Evolutionary conservation across 2,329 filamentous ascomycete genomes (phyloP).

Genomic region (Monilinia laxa): DNA sequence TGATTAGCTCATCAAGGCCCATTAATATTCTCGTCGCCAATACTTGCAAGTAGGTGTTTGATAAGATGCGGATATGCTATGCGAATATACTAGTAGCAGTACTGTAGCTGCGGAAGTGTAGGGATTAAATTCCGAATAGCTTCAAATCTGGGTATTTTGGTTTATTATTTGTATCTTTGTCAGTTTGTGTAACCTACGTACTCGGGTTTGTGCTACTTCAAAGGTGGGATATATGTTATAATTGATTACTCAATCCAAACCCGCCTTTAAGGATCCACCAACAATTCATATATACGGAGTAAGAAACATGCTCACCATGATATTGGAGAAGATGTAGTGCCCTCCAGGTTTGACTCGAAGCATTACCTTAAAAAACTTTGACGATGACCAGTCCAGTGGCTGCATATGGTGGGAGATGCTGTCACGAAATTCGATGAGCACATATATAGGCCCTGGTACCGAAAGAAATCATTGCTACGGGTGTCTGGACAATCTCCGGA

Average conservation of each 20-base stretch:
- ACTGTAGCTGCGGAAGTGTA: no score
- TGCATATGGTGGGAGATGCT: background rate
- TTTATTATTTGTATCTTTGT: background rate
- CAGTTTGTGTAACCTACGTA: background rate
- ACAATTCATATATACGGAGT: background rate
- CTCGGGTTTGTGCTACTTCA: background rate
- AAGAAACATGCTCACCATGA: background rate
- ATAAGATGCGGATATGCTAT: no score
- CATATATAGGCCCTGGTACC: background rate
- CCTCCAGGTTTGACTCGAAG: background rate
- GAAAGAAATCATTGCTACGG: background rate
- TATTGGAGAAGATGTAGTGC: background rate
- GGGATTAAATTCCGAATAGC: background rate
- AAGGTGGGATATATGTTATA: background rate
- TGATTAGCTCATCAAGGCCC: background rate
- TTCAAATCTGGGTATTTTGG: background rate
- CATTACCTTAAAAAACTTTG: background rate
- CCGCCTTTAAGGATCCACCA: background rate
- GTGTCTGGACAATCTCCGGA: background rate
- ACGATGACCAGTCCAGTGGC: background rate
- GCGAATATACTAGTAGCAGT: no score
- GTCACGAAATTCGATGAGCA: background rate
- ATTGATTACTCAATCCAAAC: background rate
- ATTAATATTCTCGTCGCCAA: background rate
- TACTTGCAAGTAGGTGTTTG: background rate